Percentiles rank a stretch among this genome's conserved stretches.
These are phyloP conservation scores for Asterophora lycoperdoides DNA, from an alignment of 768 basidiomycete genomes.

Conservation along the genomic window DNA sequence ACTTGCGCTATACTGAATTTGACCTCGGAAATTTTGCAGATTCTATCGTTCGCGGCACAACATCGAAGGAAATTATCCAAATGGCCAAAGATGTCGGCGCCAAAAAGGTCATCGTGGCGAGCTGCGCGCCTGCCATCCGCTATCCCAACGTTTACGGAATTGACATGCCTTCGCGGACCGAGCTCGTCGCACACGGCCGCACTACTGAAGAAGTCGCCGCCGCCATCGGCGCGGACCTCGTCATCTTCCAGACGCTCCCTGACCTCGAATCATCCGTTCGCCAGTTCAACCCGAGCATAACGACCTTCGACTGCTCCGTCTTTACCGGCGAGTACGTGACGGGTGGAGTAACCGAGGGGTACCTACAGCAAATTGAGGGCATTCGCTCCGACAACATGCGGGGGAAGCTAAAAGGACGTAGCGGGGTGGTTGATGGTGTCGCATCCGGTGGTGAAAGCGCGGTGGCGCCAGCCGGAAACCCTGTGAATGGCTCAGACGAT, in stretches of 20 bases:
- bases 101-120: slow-evolving; percentile 92
- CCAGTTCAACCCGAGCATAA: slow-evolving; percentile 75
- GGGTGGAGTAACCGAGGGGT: slow-evolving; percentile 82
- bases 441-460: slow-evolving; percentile 17
- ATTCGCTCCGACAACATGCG: slow-evolving; percentile 82
- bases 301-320: slow-evolving; percentile 91
- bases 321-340: slow-evolving; percentile 98
- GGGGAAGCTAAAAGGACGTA: slow-evolving; percentile 39
- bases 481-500: slow-evolving; percentile 63
- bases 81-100: slow-evolving; percentile 99
- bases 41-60: slow-evolving; percentile 97
- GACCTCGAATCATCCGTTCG: slow-evolving; percentile 86
- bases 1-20: neutral
- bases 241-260: slow-evolving; percentile 90
- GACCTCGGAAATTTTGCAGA: slow-evolving; percentile 43
- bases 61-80: slow-evolving; percentile 96
- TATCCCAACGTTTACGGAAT: slow-evolving; percentile 97
- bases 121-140: slow-evolving; percentile 96
- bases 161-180: slow-evolving; percentile 96
- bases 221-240: slow-evolving; percentile 90
- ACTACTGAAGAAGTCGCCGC: slow-evolving; percentile 66
- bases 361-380: slow-evolving; percentile 70
- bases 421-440: slow-evolving; percentile 29
- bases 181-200: slow-evolving; percentile 85
- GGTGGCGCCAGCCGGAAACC: slow-evolving; percentile 33